A percentile compares a stretch with the other conserved stretches of the same genome.
These are phyloP conservation scores for Jaapia argillacea DNA, from an alignment of 768 basidiomycete genomes.

Conservation along the genomic window DNA sequence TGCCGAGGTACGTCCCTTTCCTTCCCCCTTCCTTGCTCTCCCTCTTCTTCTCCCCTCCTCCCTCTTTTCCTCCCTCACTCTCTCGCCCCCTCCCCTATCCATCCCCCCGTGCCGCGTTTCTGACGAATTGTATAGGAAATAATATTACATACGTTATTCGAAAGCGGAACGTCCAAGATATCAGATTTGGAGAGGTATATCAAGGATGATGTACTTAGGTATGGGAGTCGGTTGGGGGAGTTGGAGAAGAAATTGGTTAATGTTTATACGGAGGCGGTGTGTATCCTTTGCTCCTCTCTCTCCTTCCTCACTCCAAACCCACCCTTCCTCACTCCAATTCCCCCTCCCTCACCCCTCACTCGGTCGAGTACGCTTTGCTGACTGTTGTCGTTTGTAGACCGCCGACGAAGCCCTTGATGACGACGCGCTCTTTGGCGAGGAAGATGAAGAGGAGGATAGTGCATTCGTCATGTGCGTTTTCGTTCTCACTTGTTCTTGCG, in stretches of 20 bases:
- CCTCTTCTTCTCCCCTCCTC: background rate
- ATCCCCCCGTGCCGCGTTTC: background rate
- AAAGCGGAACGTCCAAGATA: conserved; percentile 73
- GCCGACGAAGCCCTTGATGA: conserved; percentile 44
- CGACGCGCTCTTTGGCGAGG: conserved; percentile 46
- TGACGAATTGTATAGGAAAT: conserved; percentile 61
- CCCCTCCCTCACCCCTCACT: background rate
- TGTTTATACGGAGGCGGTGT: conserved; percentile 73
- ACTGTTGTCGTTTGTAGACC: conserved; percentile 28
- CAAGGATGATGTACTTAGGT: conserved; percentile 78
- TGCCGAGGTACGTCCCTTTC: conserved; percentile 52
- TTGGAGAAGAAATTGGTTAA: conserved; percentile 80
- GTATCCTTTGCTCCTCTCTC: conserved; percentile 18
- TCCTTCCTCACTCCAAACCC: no score
- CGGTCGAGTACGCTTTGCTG: conserved; percentile 8
- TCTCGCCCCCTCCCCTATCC: no score
- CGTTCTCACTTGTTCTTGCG: background rate
- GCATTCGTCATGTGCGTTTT: conserved; percentile 53
- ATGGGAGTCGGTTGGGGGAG: conserved; percentile 67
- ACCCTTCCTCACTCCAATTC: background rate
- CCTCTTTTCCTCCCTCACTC: no score
- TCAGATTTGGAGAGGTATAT: conserved; percentile 82
- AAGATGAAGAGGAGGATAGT: conserved; percentile 55
- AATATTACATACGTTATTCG: conserved; percentile 82
- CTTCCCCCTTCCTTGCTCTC: background rate